These are phyloP conservation scores for Postia placenta DNA, from an alignment of 768 basidiomycete genomes.

Conservation along the genomic window DNA sequence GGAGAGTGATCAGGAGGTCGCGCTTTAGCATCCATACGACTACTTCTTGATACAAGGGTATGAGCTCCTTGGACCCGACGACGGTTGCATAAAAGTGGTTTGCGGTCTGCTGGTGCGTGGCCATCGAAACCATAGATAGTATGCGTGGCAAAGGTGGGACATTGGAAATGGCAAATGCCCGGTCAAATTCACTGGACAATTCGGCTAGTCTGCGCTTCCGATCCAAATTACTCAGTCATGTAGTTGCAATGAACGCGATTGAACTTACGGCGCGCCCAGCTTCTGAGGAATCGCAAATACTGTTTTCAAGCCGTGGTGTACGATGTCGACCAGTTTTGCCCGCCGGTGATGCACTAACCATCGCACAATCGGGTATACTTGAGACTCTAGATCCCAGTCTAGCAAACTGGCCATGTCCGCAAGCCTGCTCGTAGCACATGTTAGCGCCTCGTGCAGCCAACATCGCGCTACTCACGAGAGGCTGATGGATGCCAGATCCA, in stretches of 20 bases:
- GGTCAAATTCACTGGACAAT: slow-evolving; percentile 55
- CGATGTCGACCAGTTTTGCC: slow-evolving; percentile 83
- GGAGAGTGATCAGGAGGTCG: slow-evolving; percentile 79
- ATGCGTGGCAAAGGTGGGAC: slow-evolving; percentile 71
- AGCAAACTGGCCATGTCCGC: slow-evolving; percentile 75
- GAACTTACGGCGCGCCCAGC: slow-evolving; percentile 53
- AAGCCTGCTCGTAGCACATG: slow-evolving; percentile 37
- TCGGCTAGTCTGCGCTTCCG: slow-evolving; percentile 38
- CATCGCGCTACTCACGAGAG: slow-evolving; percentile 45
- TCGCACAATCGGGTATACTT: slow-evolving; percentile 86
- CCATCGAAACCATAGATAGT: slow-evolving; percentile 68
- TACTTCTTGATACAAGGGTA: slow-evolving; percentile 72
- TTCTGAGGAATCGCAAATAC: slow-evolving; percentile 71
- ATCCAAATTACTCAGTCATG: neutral
- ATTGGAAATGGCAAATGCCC: slow-evolving; percentile 48
- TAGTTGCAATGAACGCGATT: neutral
- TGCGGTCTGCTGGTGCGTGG: slow-evolving; percentile 54
- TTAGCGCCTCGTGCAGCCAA: neutral
- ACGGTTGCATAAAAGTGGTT: slow-evolving; percentile 81
- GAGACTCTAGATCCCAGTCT: slow-evolving; percentile 78
- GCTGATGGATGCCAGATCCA: slow-evolving; percentile 67
- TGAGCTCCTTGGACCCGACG: slow-evolving; percentile 58
- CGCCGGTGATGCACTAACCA: slow-evolving; percentile 88
- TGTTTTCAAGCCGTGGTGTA: slow-evolving; percentile 75
- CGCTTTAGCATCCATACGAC: slow-evolving; percentile 89